These are phyloP conservation scores for Bidens hawaiensis DNA, from an alignment of 140 eudicot species.

Conservation along the genomic window DNA sequence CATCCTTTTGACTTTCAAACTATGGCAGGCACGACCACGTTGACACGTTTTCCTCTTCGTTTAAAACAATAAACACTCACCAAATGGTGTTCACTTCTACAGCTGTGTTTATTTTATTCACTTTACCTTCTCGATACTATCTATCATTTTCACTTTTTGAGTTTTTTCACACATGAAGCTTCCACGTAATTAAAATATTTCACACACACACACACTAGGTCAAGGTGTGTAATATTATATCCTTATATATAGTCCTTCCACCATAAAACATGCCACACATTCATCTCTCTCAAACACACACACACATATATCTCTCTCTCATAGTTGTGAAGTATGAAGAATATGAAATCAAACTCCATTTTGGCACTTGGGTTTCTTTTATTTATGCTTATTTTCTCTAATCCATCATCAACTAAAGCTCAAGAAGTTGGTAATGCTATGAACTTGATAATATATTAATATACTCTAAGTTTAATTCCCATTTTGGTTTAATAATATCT, in stretches of 20 bases:
- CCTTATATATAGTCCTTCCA: not conserved
- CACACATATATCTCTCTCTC: not conserved
- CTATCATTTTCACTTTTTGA: no score
- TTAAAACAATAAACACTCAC: not conserved
- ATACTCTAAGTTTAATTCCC: not conserved
- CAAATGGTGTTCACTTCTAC: not conserved
- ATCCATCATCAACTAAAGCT: slow-evolving; percentile 31
- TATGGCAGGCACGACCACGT: not conserved
- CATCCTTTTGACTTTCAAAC: not conserved
- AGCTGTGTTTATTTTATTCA: not conserved
- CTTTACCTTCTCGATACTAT: not conserved
- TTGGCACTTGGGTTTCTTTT: slow-evolving; percentile 30
- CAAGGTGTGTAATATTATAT: not conserved
- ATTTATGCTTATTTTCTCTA: slow-evolving; percentile 18
- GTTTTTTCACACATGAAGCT: not conserved
- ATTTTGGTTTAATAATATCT: not conserved
- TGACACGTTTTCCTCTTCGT: not conserved
- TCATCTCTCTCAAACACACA: not conserved
- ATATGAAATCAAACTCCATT: slow-evolving; percentile 14
- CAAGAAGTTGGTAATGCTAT: slow-evolving; percentile 56
- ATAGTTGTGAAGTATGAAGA: not conserved
- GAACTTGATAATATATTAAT: not conserved
- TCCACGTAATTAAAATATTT: not conserved
- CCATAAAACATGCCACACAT: not conserved
- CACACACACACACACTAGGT: not conserved